Evolutionary conservation across 2,329 filamentous ascomycete genomes (phyloP), one percentile per base, ranked within the genome.

Genomic region (Fusarium sulawesiense): DNA sequence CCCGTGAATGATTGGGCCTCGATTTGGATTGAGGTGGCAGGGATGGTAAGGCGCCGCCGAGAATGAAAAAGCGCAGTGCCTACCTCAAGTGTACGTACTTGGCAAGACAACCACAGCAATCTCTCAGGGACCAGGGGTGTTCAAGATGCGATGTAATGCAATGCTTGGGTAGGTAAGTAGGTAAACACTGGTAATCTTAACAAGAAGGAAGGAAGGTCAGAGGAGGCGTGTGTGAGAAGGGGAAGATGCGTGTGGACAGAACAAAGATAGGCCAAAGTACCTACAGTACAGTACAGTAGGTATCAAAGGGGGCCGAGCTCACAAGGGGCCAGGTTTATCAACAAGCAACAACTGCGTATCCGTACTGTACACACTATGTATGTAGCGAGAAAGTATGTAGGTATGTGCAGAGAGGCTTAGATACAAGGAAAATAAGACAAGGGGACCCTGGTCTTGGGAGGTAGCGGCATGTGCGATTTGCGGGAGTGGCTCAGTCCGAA

Each of bases 401-500:
- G 61, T 66, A 37, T 40, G 49, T 41, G 34, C 34, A 62, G 47
- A 61, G 66, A 48, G 60, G 45, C 60, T 66, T 66, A 55, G 63
- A 60, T 66, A 56, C 56, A 69, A 41, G 63, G 57, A 41, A 57
- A 57, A 70, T 56, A 41, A 67, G 56, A 66, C 64, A 71, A 67
- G 69, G 69, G 40, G 56, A 18, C 53, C 56, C 64, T 30, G 51
- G 68, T 54, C 45, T 50, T 54, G 61, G 58, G 47, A 63, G 53
- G 47, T 44, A 37, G 64, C 60, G 64, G 56, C 55, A 69, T 72
- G 68, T 72, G 51, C 68, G 68, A 67, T 70, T 64, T 72, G 61
- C 68, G 68, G 68, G 68, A 72, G 69, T 72, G 69, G 69, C 69
- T 72, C 69, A 72, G 55, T 63, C 65, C 57, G 48, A 71, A 37